Base-by-base conservation (phyloP, 441 rosid species). In the Isatis lusitanica region DNA sequence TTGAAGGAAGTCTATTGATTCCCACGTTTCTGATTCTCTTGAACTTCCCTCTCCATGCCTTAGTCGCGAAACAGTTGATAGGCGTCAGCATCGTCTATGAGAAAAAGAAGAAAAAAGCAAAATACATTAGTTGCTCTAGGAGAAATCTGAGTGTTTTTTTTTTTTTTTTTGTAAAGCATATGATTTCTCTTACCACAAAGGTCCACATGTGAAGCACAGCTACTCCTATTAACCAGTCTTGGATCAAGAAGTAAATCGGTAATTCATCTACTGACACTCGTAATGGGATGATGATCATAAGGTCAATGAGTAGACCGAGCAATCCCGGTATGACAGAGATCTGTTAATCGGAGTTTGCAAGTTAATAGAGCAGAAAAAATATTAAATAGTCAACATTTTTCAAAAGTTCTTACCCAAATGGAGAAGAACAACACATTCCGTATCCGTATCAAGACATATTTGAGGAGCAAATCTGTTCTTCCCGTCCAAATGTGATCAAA, bases 221-320 rank as follows among this genome's bases (percentile, higher is more conserved):
- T 16, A 75, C 40, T 21, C 78, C 78, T 3, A 52, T 51, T 13
- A 75, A 30, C 78, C 78, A 68, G 43, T 68, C 64, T 15, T 68
- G 68, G 50, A 52, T 3, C 39, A 42, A 52, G 51, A 15, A 24
- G 15, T n/a, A 18, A 7, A 62, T 35, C 6, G 79, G 59, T 40
- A 70, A 51, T 12, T 68, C 64, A n/a, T 61, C 12, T 68, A 62
- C 35, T 1, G 43, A 51, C 30, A 75, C 70, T 61, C 44, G 50
- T 16, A 7, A 53, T 4, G 74, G 74, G 33, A 53, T 75, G 40
- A 75, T 35, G 18, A 61, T 50, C 74, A 75, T 68, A 42, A 75
- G 74, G 24, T 75, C 35, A 9, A 75, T 68, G 3, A 75, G 74
- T 46, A 75, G 63, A 33, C 74, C 78, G 4, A 75, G 74, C 64